phyloP scores from a whole-genome alignment of 2,329 filamentous ascomycete species.

The Cordyceps javanica region DNA sequence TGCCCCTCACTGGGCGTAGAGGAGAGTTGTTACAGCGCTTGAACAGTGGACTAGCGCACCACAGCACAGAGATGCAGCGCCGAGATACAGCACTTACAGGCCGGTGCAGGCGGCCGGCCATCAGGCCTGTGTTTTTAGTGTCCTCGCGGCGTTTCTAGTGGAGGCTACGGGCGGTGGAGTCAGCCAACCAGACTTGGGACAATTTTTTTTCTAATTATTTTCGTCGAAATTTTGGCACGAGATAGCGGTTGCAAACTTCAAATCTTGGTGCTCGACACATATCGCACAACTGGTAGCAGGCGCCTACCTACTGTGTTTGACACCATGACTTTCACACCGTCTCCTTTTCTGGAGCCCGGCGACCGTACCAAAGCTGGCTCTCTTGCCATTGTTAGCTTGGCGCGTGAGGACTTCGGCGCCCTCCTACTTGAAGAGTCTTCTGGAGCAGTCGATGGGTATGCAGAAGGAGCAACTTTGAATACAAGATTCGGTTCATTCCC shows the following conservation, averaged over 20 bases:
- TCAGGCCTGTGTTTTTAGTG: no score
- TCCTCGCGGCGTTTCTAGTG: background rate
- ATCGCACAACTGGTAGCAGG: background rate
- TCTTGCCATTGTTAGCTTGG: slow-evolving; percentile 81
- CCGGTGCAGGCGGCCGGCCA: no score
- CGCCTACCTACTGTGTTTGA: background rate
- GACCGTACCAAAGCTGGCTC: slow-evolving; percentile 54
- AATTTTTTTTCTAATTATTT: slow-evolving; percentile 4
- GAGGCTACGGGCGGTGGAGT: slow-evolving; percentile 4
- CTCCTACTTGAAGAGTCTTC: slow-evolving; percentile 59
- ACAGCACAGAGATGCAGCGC: background rate
- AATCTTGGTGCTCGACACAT: background rate
- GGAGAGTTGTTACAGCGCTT: background rate
- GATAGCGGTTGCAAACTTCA: background rate
- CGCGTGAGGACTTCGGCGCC: slow-evolving; percentile 77
- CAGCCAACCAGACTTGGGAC: background rate
- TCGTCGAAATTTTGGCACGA: background rate
- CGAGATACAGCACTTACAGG: background rate
- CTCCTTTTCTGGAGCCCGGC: slow-evolving; percentile 74
- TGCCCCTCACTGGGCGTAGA: slow-evolving; percentile 5
- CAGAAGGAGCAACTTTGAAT: slow-evolving; percentile 74
- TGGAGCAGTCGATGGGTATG: slow-evolving; percentile 63
- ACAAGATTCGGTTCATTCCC: slow-evolving; percentile 91
- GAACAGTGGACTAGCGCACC: no score
- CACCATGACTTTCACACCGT: slow-evolving; percentile 39